Base-by-base conservation (phyloP, 2,329 filamentous ascomycete genomes). In the Aspergillus arachidicola region DNA sequence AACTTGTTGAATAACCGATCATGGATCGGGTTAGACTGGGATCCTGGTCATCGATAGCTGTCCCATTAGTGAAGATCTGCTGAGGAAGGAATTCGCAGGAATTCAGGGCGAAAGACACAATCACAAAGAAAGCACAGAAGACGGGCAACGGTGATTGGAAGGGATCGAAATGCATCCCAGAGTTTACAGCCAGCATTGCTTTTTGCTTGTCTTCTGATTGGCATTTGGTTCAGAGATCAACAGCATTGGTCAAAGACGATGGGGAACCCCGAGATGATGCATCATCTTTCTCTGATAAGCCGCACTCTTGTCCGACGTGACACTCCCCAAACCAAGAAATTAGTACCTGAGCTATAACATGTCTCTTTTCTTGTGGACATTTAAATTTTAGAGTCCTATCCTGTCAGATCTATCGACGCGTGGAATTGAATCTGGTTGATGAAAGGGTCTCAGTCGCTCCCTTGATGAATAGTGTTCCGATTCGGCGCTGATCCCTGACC, bases 211-310 rank as follows among this genome's bases (percentile, higher is more conserved):
- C 28, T 54, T n/a, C 30, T 32, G 30, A 28, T 32, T 34, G 30
- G 28, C 30, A 28, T 34, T 53, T 53, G 6, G 10, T 34, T 34
- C 16, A 53, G 36, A 38, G 32, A 38, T 38, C 51, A 23, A 34
- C 51, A 36, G n/a, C 51, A 32, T 32, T 32, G 48, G 48, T n/a
- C 11, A 9, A n/a, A 14, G 11, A 38, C n/a, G 51, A 38, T 36
- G n/a, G 21, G 19, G 19, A 30, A 30, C n/a, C 21, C n/a, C n/a
- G 12, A 55, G 51, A 36, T 55, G 51, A 55, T 38, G 32, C 30
- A 55, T 55, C 51, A 55, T 30, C 23, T 51, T 23, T 53, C 12
- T 26, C 23, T 6, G 32, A 55, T 55, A 55, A 55, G 51, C 51
- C 51, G 21, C 51, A 55, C 51, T 51, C 28, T 48, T 34, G 28